phyloP scores from a whole-genome alignment of 1,284 basidiomycete genomes.

The Melampsora medusae region DNA sequence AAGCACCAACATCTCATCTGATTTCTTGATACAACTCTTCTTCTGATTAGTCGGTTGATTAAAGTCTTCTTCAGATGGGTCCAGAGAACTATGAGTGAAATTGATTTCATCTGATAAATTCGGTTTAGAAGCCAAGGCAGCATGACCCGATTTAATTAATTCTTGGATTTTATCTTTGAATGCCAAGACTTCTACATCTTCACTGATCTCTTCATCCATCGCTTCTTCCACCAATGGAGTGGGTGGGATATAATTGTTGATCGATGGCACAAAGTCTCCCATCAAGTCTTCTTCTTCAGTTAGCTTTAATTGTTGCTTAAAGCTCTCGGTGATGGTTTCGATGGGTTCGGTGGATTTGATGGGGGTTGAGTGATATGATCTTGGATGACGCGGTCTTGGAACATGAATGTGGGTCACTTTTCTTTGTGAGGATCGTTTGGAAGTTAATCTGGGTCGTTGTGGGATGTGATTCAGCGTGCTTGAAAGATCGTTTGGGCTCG shows the following conservation, averaged over 20 bases:
- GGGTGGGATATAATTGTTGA: conserved; percentile 13
- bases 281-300: conserved; percentile 19
- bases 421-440: neutral
- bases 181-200: conserved; percentile 17
- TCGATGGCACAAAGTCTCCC: conserved; percentile 26
- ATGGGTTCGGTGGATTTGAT: no score
- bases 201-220: neutral
- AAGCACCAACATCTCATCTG: neutral
- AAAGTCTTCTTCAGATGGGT: neutral
- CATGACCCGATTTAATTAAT: conserved; percentile 26
- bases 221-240: neutral
- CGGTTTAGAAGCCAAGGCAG: conserved; percentile 23
- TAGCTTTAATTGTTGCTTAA: neutral
- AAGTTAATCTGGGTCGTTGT: neutral
- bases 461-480: neutral
- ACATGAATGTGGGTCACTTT: neutral
- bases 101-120: neutral
- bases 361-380: neutral
- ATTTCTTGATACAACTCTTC: neutral
- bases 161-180: conserved; percentile 28
- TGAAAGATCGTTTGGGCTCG: neutral
- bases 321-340: neutral
- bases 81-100: no score
- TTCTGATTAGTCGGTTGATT: neutral
- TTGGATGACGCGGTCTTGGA: neutral